Evolutionary conservation across 495 filamentous ascomycete genomes (phyloP).

Genomic region (Thermothielavioides terrestris): DNA sequence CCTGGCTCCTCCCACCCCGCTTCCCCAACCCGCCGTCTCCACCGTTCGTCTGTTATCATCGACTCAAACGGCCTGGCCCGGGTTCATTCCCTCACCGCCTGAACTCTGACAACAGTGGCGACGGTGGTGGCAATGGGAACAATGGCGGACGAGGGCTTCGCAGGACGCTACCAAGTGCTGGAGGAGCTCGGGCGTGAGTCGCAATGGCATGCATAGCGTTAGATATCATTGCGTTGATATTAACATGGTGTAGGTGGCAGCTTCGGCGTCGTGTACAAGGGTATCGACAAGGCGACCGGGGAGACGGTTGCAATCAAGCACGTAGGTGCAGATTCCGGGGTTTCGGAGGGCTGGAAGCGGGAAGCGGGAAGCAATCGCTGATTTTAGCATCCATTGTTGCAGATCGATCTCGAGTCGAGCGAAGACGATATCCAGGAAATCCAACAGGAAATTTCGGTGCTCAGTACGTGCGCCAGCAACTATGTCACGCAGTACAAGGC

Average conservation of each 20-base stretch:
- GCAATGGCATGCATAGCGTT: background rate
- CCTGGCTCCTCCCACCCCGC: background rate
- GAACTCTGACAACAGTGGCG: too few relatives aligned
- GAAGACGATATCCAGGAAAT: slow-evolving; percentile 98
- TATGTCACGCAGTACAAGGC: slow-evolving; percentile 96
- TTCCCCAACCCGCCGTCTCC: background rate
- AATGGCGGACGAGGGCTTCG: slow-evolving; percentile 59
- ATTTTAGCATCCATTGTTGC: background rate
- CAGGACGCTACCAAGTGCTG: slow-evolving; percentile 75
- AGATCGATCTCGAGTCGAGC: slow-evolving; percentile 97
- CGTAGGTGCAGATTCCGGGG: slow-evolving; percentile 40
- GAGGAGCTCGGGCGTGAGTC: slow-evolving; percentile 86
- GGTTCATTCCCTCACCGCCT: too few relatives aligned
- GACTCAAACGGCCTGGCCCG: background rate
- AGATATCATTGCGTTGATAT: too few relatives aligned
- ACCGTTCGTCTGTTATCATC: background rate
- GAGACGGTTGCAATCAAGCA: slow-evolving; percentile 90
- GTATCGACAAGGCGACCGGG: slow-evolving; percentile 72
- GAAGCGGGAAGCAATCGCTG: background rate
- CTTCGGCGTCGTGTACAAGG: slow-evolving; percentile 96
- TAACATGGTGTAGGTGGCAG: slow-evolving; percentile 74
- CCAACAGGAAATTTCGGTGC: slow-evolving; percentile 91
- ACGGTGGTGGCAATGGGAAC: too few relatives aligned
- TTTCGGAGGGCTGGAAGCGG: too few relatives aligned
- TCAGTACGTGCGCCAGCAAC: slow-evolving; percentile 86